Base-by-base conservation (phyloP, 345 rosid genomes). In the Anacardium occidentale region DNA sequence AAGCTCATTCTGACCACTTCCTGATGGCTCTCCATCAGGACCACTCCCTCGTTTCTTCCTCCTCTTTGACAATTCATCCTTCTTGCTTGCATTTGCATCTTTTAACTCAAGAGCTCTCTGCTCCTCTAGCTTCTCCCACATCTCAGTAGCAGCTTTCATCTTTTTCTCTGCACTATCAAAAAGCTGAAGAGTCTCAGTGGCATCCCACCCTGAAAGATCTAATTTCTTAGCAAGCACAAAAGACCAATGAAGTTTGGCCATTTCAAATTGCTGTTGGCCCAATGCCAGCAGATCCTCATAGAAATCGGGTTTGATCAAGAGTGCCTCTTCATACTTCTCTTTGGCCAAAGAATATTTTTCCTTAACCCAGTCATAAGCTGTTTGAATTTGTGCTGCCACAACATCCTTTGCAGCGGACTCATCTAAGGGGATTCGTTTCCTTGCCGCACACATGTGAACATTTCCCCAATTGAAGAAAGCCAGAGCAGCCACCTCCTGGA, bases 401-500 rank as follows among this genome's bases (percentile, higher is more conserved):
- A 73, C 80, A 55, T 92, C 90, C 70, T 90, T 88, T 13, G 83
- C 94, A 2, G 92, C 88, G 13, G 96, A 84, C 78, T 95, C 98
- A 3, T 95, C 98, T 60, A 94, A 83, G 17, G 98, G 98, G 78
- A 92, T 92, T 40, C 92, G 88, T 81, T 94, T 94, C 66, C 98
- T 90, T 44, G 98, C 98, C 7, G 98, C 97, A 72, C 98, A 94
- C 97, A 94, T 92, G 73, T 94, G 97, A 64, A 90, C 97, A 69
- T 95, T 95, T 42, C 99, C 99, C 99, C 99, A 95, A 66, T 95
- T 95, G 80, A 95, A 95, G 86, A 87, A 90, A 59, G 99, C 97
- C 68, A 94, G 77, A 12, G 99, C 97, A 73, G 98, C 96, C 50
- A 95, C 99, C 84, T 95, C 99, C 79, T 95, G 98, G 80, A 95